Base-by-base conservation (phyloP, 139 green algal species). In the Dunaliella primolecta region DNA sequence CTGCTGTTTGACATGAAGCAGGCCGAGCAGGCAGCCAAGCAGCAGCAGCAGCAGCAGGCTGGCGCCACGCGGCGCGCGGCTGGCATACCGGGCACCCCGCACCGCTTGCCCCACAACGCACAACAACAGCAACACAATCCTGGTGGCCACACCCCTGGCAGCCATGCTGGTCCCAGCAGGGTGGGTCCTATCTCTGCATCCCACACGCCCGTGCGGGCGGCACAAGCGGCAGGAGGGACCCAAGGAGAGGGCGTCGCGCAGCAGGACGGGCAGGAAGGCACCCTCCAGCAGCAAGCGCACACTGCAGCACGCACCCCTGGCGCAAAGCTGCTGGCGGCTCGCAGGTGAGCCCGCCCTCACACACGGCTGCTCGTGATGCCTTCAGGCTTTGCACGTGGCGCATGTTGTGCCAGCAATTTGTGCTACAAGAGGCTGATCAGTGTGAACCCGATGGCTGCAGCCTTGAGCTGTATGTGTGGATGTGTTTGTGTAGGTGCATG, bases 1-100 rank as follows among this genome's bases (percentile, higher is more conserved):
- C 84, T 98, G 20, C 74, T 97, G 88, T 96, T 95, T 78, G 95
- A 98, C 83, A 92, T 98, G 33, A 92, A 92, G 86, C 92, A 96
- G 83, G 91, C 88, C 20, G 90, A 95, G 79, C 29, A 78, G 33
- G 55, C 75, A 34, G 87, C 85, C 33, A 89, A 87, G 82, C 80
- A 85, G 75, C 86, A 88, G 72, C 79, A 71, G 70, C 77, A 81
- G 78, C 75, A 72, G 35, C 34, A 64, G 15, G 46, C 46, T 25
- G 46, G 46, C 15, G 46, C 46, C 15, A 15, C 46, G 15, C 46
- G 46, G 46, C 46, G 46, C 7, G 46, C 46, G 15, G 46, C 46
- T 7, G 46, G 46, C 15, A 15, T 15, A 64, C 46, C 46, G 15
- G 46, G 46, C 46, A 64, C 46, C 46, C 46, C 46, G 7, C 46